Evolutionary conservation across 306 rosid species (phyloP).

Genomic region (Vicia villosa): DNA sequence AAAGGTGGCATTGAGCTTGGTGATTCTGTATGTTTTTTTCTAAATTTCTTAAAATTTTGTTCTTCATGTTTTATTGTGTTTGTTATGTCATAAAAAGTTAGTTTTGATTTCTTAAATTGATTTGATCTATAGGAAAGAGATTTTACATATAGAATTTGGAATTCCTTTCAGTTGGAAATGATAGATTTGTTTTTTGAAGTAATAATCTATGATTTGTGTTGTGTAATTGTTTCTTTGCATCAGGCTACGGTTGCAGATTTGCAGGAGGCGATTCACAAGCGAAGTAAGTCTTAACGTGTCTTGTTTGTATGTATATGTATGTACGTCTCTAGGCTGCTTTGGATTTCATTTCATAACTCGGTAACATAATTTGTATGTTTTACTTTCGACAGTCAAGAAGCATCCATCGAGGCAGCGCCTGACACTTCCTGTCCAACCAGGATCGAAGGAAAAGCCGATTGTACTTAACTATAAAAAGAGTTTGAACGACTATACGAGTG

Average conservation of each 20-base stretch:
- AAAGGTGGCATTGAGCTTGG: slow-evolving; percentile 79
- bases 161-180: not conserved
- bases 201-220: slow-evolving; percentile 27
- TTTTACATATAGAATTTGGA: slow-evolving; percentile 5
- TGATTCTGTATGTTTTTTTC: slow-evolving; percentile 64
- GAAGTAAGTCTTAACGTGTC: slow-evolving; percentile 57
- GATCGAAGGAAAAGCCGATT: slow-evolving; percentile 80
- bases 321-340: slow-evolving; percentile 13
- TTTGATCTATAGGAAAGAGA: slow-evolving; percentile 1
- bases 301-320: slow-evolving; percentile 2
- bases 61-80: not conserved
- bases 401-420: slow-evolving; percentile 85
- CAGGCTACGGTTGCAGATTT: slow-evolving; percentile 97
- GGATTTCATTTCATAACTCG: slow-evolving; percentile 33
- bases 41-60: not conserved
- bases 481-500: slow-evolving; percentile 66
- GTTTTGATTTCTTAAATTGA: slow-evolving; percentile 16
- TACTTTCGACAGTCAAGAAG: slow-evolving; percentile 73
- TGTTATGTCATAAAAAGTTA: slow-evolving; percentile 6
- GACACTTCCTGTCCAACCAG: slow-evolving; percentile 78
- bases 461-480: slow-evolving; percentile 75
- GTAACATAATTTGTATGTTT: slow-evolving; percentile 41
- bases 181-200: slow-evolving; percentile 23
- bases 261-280: slow-evolving; percentile 78
- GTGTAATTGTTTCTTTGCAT: slow-evolving; percentile 28